Evolutionary conservation across 257 asterid species (phyloP).

Genomic region (Solanum piurae): DNA sequence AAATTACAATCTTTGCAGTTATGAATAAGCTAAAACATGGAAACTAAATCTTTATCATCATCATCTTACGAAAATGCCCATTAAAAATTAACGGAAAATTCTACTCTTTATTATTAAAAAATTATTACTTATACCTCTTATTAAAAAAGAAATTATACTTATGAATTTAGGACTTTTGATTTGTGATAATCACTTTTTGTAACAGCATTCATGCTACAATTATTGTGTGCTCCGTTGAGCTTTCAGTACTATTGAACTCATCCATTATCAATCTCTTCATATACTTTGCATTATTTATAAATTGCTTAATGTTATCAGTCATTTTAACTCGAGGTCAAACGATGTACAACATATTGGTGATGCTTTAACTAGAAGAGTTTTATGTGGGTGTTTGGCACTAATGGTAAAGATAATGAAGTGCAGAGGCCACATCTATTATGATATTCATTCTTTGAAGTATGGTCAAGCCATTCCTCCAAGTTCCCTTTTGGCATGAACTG

Average conservation of each 20-base stretch:
- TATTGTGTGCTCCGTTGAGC: not conserved
- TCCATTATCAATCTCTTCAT: not conserved
- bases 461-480: constrained; percentile 3
- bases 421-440: constrained; percentile 32
- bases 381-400: constrained; percentile 27
- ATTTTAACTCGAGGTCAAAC: not conserved
- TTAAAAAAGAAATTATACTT: too few species aligned
- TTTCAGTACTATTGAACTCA: not conserved
- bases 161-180: too few species aligned
- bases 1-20: too few species aligned
- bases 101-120: too few species aligned
- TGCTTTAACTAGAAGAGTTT: constrained; percentile 20
- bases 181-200: too few species aligned
- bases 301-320: not conserved
- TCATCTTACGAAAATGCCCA: too few species aligned
- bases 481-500: too few species aligned
- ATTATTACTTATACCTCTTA: too few species aligned
- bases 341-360: not conserved
- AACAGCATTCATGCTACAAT: not conserved
- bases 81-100: too few species aligned
- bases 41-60: too few species aligned
- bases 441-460: not conserved
- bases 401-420: constrained; percentile 36
- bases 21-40: too few species aligned
- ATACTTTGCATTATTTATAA: not conserved